Percentiles rank a stretch among this genome's conserved stretches.
Conservation (phyloP, 2,329 filamentous ascomycete genomes). For the Colletotrichum cereale region DNA sequence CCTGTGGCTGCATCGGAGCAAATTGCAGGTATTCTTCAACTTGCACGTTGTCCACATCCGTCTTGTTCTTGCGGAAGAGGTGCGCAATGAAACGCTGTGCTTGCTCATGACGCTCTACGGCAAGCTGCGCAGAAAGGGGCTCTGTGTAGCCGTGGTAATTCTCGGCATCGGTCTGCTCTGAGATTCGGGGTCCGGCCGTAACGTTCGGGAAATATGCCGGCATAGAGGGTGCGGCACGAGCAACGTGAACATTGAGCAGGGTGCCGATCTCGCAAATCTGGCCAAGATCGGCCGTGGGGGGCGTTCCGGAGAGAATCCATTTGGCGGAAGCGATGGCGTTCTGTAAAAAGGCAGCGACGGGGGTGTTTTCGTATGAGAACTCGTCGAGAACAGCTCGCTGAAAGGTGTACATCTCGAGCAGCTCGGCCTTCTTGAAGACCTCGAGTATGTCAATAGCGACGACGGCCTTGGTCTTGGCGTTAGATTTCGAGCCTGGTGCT, state of each 20-base stretch:
- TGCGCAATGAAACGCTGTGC: constrained; percentile 47
- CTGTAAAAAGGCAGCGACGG: constrained; percentile 50
- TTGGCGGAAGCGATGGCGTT: constrained; percentile 50
- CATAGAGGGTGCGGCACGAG: constrained; percentile 49
- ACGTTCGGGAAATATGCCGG: constrained; percentile 52
- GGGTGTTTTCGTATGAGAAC: constrained; percentile 54
- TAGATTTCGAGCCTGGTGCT: background rate
- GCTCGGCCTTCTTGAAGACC: constrained; percentile 39
- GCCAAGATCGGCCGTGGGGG: constrained; percentile 51
- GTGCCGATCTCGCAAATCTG: constrained; percentile 52
- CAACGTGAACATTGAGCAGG: constrained; percentile 55
- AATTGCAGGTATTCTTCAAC: constrained; percentile 46
- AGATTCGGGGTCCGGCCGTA: constrained; percentile 49
- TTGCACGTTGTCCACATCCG: constrained; percentile 44
- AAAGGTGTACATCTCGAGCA: constrained; percentile 55
- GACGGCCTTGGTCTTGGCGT: background rate
- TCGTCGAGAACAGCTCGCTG: constrained; percentile 58
- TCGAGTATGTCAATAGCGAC: background rate
- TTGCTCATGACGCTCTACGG: constrained; percentile 51
- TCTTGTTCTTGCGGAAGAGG: constrained; percentile 50
- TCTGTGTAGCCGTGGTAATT: constrained; percentile 49
- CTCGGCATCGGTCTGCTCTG: constrained; percentile 50
- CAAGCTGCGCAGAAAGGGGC: constrained; percentile 50
- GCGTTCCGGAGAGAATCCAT: constrained; percentile 60
- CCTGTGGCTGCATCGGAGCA: constrained; percentile 43